Evolutionary conservation across 176 grass and related monocot genomes (phyloP).

Genomic region (Aegilops sharonensis): DNA sequence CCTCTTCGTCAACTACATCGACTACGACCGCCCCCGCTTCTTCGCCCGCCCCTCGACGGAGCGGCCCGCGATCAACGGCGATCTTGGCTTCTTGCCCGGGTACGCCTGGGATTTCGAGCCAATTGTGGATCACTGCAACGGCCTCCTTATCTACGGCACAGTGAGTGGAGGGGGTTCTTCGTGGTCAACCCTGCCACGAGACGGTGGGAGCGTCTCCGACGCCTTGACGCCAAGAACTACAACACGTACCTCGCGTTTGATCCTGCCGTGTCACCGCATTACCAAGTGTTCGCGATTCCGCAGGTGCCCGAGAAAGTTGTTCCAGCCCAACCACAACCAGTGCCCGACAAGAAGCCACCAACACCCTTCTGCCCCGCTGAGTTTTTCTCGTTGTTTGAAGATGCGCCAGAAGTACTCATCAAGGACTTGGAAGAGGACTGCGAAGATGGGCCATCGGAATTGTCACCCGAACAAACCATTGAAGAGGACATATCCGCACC

Average conservation of each 20-base stretch:
- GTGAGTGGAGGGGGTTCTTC: neutral
- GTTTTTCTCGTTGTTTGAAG: neutral
- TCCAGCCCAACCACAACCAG: neutral
- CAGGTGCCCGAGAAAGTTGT: neutral
- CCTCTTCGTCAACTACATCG: constrained; percentile 4
- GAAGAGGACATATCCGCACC: neutral
- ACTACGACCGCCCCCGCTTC: neutral
- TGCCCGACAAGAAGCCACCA: neutral
- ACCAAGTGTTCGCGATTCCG: neutral
- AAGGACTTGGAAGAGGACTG: neutral
- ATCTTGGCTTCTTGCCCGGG: neutral
- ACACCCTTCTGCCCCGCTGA: neutral
- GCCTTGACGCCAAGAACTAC: neutral
- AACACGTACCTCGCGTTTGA: neutral
- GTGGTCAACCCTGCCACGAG: neutral
- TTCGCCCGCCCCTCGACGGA: neutral
- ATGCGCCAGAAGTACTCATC: neutral
- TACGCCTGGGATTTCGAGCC: neutral
- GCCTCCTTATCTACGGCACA: neutral
- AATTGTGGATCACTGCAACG: constrained; percentile 2
- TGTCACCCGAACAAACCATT: neutral
- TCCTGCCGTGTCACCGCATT: neutral
- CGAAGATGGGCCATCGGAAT: neutral
- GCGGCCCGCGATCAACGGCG: neutral
- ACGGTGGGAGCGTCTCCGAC: neutral